Base-by-base conservation (phyloP, 2,329 filamentous ascomycete species). In the Aspergillus fijiensis region DNA sequence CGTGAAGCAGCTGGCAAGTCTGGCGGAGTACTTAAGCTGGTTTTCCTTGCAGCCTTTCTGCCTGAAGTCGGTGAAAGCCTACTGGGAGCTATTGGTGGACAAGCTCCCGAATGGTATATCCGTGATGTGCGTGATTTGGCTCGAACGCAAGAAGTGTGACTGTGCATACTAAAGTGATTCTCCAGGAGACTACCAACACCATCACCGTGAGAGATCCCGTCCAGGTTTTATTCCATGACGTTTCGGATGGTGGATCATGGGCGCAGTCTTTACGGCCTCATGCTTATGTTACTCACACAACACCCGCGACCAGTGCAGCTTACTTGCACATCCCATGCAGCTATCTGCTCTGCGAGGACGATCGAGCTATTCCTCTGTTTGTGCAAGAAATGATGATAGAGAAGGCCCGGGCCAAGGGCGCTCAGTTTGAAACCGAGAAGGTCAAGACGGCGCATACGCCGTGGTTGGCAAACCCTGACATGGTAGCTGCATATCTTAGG, bases 31-130 rank as follows among this genome's bases (percentile, higher is more conserved):
- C 61, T 72, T 2, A 68, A 67, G 33, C 60, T 77, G 33, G 63
- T 71, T 5, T 76, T 73, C 55, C 67, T 77, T 33, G 68, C 74
- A 9, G 70, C 70, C 5, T 70, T 77, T 50, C 67, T 77, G 11
- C 74, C 74, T 1, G 64, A 67, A 0, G 12, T 73, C 10, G 74
- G 74, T 2, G 62, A 74, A 55, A 70, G 69, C 61, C 45, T 73
- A 51, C 64, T 74, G 19, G 60, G 63, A 21, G 67, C 71, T 1
- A 69, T 72, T 61, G 71, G 69, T 1, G 72, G 71, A 4, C 53
- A 33, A 29, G 55, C 68, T 9, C 67, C 70, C 12, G 65, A 66
- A 12, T 73, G 71, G 72, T 71, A 69, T 67, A 60, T 71, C 31
- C 61, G 55, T 1, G 67, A 73, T 69, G 71, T 73, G 63, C 63